Evolutionary conservation across 495 filamentous ascomycete species (phyloP), one percentile per base, ranked within the genome.

Genomic region (Lindgomyces ingoldianus): DNA sequence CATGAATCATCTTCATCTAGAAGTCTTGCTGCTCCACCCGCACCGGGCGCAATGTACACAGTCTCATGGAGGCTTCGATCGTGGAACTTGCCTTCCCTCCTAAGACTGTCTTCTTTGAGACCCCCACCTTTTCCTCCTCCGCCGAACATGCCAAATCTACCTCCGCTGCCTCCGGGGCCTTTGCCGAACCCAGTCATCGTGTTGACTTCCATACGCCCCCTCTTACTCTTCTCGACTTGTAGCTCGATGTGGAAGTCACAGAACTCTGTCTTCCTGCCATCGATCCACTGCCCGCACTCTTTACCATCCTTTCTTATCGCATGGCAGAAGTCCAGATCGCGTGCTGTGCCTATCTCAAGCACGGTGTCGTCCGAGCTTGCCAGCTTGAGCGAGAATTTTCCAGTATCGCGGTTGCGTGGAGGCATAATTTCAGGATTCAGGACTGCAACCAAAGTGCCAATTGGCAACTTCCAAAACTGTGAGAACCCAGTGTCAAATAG

Each of bases 341-440:
- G 82, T 3, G 90, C 85, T 18, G 83, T 84, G 30, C 95, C 95
- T 29, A 99, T 81, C 71, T 99, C 95, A 3, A 99, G 83, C 18
- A 99, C 81, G 0, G 87, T 93, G 64, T 99, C 94, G 39, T 89
- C 87, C 39, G 89, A 91, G 54, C 85, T 90, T 46, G 87, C 87
- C 55, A 99, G 81, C 0, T 88, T 85, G 25, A 99, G 80, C 36
- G 87, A 90, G 74, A 97, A 99, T 24, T 83, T 80, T 24, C 91
- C 90, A 3, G 89, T 93, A 58, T 90, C 89, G 14, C 86, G 79
- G 53, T 85, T 85, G 14, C 86, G 86, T 1, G 95, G 95, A 9
- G 93, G 90, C 83, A 99, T 87, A 67, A 98, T 88, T 1, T 76
- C 85, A 0, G 95, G 94, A 68, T 98, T 99, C n/a, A 99, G 79